These are phyloP conservation scores for Capronia coronata DNA, from an alignment of 2,329 filamentous ascomycete species.

Conservation along the genomic window DNA sequence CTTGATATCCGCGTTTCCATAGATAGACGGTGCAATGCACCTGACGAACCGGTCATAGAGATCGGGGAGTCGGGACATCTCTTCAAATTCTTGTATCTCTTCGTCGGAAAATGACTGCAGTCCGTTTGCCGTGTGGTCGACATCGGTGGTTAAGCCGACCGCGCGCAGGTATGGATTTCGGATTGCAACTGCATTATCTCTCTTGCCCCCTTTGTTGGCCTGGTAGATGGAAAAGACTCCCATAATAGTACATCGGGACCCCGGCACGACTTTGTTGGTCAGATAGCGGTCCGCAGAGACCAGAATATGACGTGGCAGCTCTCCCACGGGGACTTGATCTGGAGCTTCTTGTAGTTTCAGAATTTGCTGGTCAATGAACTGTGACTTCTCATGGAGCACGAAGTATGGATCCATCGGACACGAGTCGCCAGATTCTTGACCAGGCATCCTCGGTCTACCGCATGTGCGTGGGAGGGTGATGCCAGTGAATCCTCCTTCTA, in stretches of 20 bases:
- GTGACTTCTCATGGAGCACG: slow-evolving; percentile 86
- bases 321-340: slow-evolving; percentile 94
- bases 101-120: slow-evolving; percentile 81
- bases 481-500: slow-evolving; percentile 81
- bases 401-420: slow-evolving; percentile 95
- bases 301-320: slow-evolving; percentile 87
- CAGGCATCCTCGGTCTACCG: slow-evolving; percentile 49
- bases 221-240: slow-evolving; percentile 98
- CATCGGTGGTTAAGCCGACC: slow-evolving; percentile 83
- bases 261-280: slow-evolving; percentile 90
- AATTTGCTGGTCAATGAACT: slow-evolving; percentile 95
- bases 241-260: slow-evolving; percentile 89
- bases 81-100: slow-evolving; percentile 91
- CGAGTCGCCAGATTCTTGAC: slow-evolving; percentile 62
- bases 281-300: slow-evolving; percentile 95
- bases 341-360: slow-evolving; percentile 97
- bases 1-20: slow-evolving; percentile 92
- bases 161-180: slow-evolving; percentile 90
- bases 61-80: slow-evolving; percentile 83
- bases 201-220: slow-evolving; percentile 70
- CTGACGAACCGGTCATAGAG: slow-evolving; percentile 86
- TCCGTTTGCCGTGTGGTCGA: slow-evolving; percentile 83
- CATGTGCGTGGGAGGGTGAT: slow-evolving; percentile 78
- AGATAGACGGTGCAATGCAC: slow-evolving; percentile 95
- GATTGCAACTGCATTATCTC: slow-evolving; percentile 80